Conservation (phyloP, 768 basidiomycete species). For the Hygrocybe punicea region DNA sequence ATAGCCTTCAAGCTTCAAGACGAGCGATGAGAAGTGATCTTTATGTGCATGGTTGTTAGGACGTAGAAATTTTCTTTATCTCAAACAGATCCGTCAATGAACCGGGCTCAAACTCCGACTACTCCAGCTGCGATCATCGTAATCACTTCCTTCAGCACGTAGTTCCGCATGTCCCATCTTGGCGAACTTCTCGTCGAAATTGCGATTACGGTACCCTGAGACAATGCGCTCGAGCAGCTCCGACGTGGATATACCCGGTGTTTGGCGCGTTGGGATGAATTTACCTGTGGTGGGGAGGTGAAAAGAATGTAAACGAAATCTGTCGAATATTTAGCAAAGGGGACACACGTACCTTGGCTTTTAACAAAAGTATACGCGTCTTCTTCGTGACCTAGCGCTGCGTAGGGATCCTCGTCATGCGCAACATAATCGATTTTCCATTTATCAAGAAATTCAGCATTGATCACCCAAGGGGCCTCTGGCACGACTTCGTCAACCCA, state of each 20-base stretch:
- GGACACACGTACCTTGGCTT: conserved; percentile 55
- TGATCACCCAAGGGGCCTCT: conserved; percentile 88
- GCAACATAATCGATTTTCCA: conserved; percentile 94
- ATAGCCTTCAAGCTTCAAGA: too few relatives aligned
- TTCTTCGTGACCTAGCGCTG: conserved; percentile 66
- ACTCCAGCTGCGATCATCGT: conserved; percentile 39
- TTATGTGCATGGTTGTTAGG: too few relatives aligned
- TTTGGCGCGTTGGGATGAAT: conserved; percentile 93
- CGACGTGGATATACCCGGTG: conserved; percentile 92
- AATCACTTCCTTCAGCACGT: conserved; percentile 60
- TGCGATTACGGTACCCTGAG: conserved; percentile 73
- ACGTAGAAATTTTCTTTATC: too few relatives aligned
- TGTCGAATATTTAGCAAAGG: background rate
- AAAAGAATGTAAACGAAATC: background rate
- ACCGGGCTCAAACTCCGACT: conserved; percentile 31
- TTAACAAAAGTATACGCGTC: conserved; percentile 88
- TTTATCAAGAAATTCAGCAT: conserved; percentile 75
- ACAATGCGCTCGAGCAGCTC: conserved; percentile 91
- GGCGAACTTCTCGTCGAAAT: conserved; percentile 84
- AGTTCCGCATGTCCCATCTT: conserved; percentile 82
- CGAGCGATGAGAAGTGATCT: too few relatives aligned
- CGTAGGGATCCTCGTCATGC: conserved; percentile 91
- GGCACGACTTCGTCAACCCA: conserved; percentile 96
- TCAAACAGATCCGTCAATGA: too few relatives aligned
- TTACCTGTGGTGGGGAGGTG: conserved; percentile 53